Evolutionary conservation across 176 grass and related monocot genomes (phyloP).

Genomic region (Raddia distichophylla): DNA sequence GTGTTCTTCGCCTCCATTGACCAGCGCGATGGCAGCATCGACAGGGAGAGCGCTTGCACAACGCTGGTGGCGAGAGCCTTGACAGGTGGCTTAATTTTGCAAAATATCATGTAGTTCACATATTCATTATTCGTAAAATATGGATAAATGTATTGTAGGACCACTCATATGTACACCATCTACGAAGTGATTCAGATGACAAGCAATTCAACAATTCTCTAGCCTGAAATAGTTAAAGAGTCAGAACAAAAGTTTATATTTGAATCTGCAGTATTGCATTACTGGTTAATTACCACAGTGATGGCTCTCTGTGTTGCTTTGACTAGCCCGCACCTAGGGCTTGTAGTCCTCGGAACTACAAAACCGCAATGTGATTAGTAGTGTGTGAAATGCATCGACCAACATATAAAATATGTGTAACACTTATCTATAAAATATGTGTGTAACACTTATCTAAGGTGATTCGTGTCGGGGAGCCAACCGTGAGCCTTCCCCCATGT

Average conservation of each 20-base stretch:
- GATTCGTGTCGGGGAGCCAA: too few species aligned
- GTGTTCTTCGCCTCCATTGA: constrained; percentile 97
- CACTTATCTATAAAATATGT: too few species aligned
- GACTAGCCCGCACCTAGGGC: too few species aligned
- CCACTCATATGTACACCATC: constrained; percentile 82
- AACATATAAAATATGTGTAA: too few species aligned
- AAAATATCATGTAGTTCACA: constrained; percentile 61
- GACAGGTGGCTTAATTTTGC: constrained; percentile 57
- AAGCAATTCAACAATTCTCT: constrained; percentile 52
- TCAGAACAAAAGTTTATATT: constrained; percentile 34
- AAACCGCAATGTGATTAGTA: too few species aligned
- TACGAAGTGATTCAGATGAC: constrained; percentile 58
- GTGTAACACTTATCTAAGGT: too few species aligned
- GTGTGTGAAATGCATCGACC: too few species aligned
- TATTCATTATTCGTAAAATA: constrained; percentile 77
- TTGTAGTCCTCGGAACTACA: too few species aligned
- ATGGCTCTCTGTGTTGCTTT: too few species aligned
- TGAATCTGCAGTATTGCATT: constrained; percentile 27
- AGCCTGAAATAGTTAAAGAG: constrained; percentile 38
- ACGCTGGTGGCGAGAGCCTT: constrained; percentile 72
- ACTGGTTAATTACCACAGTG: constrained; percentile 24
- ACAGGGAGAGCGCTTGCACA: constrained; percentile 96
- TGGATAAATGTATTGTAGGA: constrained; percentile 79
- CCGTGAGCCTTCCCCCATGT: too few species aligned
- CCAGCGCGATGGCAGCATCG: constrained; percentile 83